These are phyloP conservation scores for Tylopilus balloui DNA, from an alignment of 768 basidiomycete genomes.

Conservation along the genomic window DNA sequence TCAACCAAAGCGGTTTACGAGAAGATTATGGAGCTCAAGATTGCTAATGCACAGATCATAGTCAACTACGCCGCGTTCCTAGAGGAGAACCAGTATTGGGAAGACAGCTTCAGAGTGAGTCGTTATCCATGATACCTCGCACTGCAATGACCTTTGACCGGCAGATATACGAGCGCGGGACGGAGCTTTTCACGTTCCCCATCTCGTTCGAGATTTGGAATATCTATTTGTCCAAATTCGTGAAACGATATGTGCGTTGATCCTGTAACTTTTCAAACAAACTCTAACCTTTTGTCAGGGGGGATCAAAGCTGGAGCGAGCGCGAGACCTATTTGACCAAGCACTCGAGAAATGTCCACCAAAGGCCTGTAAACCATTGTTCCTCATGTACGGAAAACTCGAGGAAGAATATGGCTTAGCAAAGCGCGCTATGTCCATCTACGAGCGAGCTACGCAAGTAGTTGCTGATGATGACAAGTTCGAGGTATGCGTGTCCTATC, in stretches of 20 bases:
- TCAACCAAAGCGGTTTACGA: slow-evolving; percentile 91
- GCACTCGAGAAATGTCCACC: slow-evolving; percentile 94
- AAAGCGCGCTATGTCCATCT: slow-evolving; percentile 93
- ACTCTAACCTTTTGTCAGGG: slow-evolving; percentile 45
- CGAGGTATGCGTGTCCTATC: slow-evolving; percentile 53
- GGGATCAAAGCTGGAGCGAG: slow-evolving; percentile 89
- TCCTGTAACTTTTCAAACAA: background rate
- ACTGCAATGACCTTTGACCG: slow-evolving; percentile 7
- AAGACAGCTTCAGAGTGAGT: slow-evolving; percentile 97
- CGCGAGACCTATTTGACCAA: slow-evolving; percentile 97
- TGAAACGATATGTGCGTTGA: slow-evolving; percentile 84
- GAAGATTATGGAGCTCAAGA: slow-evolving; percentile 92
- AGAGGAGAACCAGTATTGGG: slow-evolving; percentile 97
- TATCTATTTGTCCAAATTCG: slow-evolving; percentile 94
- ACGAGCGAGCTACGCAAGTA: slow-evolving; percentile 85
- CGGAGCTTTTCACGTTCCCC: slow-evolving; percentile 96
- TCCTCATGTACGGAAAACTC: slow-evolving; percentile 92
- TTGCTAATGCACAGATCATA: slow-evolving; percentile 97
- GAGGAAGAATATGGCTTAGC: slow-evolving; percentile 95
- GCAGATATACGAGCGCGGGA: slow-evolving; percentile 93
- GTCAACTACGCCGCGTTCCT: slow-evolving; percentile 96
- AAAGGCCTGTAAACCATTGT: slow-evolving; percentile 91
- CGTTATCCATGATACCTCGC: slow-evolving; percentile 1
- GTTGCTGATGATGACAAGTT: slow-evolving; percentile 92
- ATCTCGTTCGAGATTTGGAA: slow-evolving; percentile 99